Conservation (phyloP, 2,329 filamentous ascomycete genomes). For the Aspergillus texensis region DNA sequence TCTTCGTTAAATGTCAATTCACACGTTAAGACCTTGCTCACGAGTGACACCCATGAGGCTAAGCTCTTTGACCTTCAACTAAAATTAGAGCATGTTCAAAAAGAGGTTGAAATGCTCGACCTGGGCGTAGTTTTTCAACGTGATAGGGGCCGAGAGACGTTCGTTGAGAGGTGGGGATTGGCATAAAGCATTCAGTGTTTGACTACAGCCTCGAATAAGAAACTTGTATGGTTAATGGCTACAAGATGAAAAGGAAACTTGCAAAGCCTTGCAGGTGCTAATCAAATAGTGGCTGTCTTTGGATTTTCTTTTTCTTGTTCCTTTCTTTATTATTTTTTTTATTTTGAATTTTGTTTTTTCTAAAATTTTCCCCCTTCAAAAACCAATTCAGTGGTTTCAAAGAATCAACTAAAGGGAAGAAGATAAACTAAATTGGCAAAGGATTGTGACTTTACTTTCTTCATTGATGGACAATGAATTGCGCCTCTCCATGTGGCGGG, state of each 20-base stretch:
- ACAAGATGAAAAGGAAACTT: not conserved
- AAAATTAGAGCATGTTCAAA: slow-evolving; percentile 34
- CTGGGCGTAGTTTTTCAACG: slow-evolving; percentile 35
- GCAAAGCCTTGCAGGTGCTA: not conserved
- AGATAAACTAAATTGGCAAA: too few species aligned
- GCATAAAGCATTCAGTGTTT: not conserved
- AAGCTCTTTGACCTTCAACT: slow-evolving; percentile 33
- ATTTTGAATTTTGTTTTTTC: not conserved
- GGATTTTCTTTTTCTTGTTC: too few species aligned
- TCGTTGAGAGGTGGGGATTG: slow-evolving; percentile 37
- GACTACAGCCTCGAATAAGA: not conserved
- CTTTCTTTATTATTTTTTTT: too few species aligned
- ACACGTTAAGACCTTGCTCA: slow-evolving; percentile 30
- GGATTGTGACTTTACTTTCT: too few species aligned
- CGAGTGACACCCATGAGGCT: slow-evolving; percentile 29
- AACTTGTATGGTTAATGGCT: not conserved
- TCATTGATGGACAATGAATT: not conserved
- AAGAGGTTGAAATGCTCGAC: slow-evolving; percentile 37
- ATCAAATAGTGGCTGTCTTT: not conserved
- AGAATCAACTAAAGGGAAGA: too few species aligned
- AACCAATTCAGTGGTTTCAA: too few species aligned
- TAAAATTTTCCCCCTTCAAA: not conserved
- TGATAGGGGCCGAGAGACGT: slow-evolving; percentile 32
- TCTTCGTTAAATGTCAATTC: slow-evolving; percentile 36
- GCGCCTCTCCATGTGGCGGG: not conserved